These are phyloP conservation scores for Fraxinus americana DNA, from an alignment of 257 asterid species.

Conservation along the genomic window DNA sequence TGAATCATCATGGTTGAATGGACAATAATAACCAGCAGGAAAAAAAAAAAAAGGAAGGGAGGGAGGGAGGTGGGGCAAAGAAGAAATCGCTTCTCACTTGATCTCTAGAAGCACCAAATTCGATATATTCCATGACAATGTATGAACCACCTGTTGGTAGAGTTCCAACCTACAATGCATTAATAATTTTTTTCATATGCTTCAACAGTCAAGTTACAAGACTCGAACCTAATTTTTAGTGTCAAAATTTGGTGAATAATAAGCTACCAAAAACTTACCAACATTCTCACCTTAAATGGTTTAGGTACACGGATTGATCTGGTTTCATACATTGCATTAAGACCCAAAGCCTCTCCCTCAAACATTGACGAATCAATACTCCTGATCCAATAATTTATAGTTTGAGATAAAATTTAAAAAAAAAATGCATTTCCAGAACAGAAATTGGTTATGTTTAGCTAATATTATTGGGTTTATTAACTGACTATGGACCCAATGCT, in stretches of 20 bases:
- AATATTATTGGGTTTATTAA: background rate
- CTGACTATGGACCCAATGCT: background rate
- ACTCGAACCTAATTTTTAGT: constrained; percentile 2
- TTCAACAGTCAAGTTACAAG: constrained; percentile 3
- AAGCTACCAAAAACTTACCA: background rate
- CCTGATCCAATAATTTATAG: constrained; percentile 44
- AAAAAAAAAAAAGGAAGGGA: background rate
- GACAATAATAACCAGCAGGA: constrained; percentile 19
- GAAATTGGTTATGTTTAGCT: background rate
- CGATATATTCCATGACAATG: constrained; percentile 88
- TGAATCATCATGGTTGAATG: constrained; percentile 33
- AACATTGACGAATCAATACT: constrained; percentile 85
- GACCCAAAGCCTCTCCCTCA: constrained; percentile 94
- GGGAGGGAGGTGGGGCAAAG: background rate
- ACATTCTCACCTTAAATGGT: constrained; percentile 67
- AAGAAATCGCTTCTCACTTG: constrained; percentile 59
- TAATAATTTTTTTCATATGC: constrained; percentile 2
- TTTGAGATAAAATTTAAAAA: background rate
- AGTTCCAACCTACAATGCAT: constrained; percentile 63
- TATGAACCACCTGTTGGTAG: constrained; percentile 89
- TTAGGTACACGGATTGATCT: constrained; percentile 80
- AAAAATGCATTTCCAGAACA: background rate
- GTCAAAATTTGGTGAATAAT: background rate
- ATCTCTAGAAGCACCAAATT: constrained; percentile 78
- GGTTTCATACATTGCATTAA: constrained; percentile 85